These are phyloP conservation scores for Trichoderma hamatum DNA, from an alignment of 2,329 filamentous ascomycete species.

Conservation along the genomic window DNA sequence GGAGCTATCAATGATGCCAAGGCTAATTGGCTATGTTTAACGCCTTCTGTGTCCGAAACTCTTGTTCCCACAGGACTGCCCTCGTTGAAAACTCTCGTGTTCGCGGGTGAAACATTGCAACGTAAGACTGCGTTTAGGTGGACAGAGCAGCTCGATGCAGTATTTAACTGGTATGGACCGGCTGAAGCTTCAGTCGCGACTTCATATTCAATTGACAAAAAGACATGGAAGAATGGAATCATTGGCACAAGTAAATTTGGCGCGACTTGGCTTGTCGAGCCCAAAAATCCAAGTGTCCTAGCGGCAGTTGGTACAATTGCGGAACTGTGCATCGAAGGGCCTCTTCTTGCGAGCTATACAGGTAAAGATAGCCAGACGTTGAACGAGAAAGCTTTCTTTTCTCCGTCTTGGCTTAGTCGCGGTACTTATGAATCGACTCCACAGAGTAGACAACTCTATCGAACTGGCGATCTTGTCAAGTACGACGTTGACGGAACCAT, in stretches of 20 bases:
- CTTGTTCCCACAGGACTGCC: neutral
- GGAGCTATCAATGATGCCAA: neutral
- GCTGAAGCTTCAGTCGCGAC: constrained; percentile 9
- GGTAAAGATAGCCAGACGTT: neutral
- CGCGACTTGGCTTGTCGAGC: constrained; percentile 11
- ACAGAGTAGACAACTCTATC: neutral
- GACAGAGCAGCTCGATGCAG: neutral
- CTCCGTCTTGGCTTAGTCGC: neutral
- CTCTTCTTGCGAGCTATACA: neutral
- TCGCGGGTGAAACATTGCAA: constrained; percentile 14
- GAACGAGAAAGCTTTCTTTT: neutral
- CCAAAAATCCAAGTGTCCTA: neutral
- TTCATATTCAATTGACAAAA: neutral
- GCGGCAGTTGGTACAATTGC: constrained; percentile 13
- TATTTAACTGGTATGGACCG: constrained; percentile 19
- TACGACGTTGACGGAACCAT: constrained; percentile 6
- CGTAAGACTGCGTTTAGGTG: constrained; percentile 5
- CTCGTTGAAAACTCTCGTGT: neutral
- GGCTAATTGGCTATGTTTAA: constrained; percentile 7
- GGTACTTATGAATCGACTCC: neutral
- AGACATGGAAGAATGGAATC: neutral
- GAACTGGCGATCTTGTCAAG: constrained; percentile 20
- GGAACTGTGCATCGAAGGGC: constrained; percentile 15
- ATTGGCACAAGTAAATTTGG: neutral
- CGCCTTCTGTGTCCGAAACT: constrained; percentile 10